Conservation (phyloP, 148 eudicot genomes). For the Heliosperma pusillum region DNA sequence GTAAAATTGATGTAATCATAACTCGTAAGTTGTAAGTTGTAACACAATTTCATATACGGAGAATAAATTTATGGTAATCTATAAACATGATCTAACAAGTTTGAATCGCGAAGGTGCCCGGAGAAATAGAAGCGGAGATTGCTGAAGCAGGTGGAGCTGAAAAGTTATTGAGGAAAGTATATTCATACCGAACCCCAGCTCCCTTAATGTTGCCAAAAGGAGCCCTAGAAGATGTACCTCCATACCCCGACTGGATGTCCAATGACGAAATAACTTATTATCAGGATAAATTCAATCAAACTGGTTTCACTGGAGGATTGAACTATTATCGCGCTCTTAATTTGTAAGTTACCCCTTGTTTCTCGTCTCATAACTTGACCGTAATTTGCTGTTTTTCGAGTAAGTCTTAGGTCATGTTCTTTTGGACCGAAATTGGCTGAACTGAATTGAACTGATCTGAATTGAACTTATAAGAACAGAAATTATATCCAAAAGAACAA, state of each 20-base stretch:
- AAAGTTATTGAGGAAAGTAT: slow-evolving; percentile 36
- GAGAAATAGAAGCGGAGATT: slow-evolving; percentile 41
- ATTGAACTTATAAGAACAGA: too few relatives aligned
- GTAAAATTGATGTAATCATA: too few relatives aligned
- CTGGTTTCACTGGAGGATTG: slow-evolving; percentile 63
- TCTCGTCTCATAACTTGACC: too few relatives aligned
- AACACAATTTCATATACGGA: background rate
- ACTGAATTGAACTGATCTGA: too few relatives aligned
- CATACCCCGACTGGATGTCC: slow-evolving; percentile 58
- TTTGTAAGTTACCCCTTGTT: slow-evolving; percentile 38
- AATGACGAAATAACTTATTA: slow-evolving; percentile 48
- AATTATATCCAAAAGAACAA: too few relatives aligned
- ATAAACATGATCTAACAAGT: background rate
- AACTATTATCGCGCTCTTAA: slow-evolving; percentile 69
- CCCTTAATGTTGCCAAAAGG: slow-evolving; percentile 49
- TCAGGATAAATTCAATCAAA: slow-evolving; percentile 36
- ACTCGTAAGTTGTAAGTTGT: too few relatives aligned
- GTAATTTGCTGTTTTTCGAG: too few relatives aligned
- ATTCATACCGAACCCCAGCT: slow-evolving; percentile 35
- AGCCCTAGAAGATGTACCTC: slow-evolving; percentile 34
- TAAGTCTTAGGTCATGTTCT: too few relatives aligned
- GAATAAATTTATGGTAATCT: too few relatives aligned
- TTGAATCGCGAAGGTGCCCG: slow-evolving; percentile 18
- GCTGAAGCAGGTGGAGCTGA: slow-evolving; percentile 36
- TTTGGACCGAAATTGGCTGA: too few relatives aligned